Base-by-base conservation (phyloP, 257 asterid species). In the Jasminum sambac region DNA sequence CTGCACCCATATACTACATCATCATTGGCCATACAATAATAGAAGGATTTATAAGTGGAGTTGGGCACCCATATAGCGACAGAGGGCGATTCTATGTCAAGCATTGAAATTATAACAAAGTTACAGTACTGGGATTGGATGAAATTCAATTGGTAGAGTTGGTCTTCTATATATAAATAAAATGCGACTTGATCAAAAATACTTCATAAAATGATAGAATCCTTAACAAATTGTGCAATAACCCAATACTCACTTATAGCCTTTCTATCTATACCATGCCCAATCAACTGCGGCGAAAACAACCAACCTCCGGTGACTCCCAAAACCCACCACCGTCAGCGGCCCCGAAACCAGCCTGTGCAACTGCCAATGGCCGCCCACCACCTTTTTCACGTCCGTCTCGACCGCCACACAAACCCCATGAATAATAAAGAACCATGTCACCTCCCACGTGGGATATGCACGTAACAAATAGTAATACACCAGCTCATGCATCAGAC, bases 381-480 rank as follows among this genome's bases (percentile, higher is more conserved):
- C 4, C 75, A 67, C 77, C 74, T 39, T 74, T 82, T 89, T 87
- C 68, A 78, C 21, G 0, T 42, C 77, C 59, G 74, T 76, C 84
- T 91, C 98, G 43, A 36, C n/a, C 1, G 72, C 73, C 65, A 83
- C 72, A 5, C 83, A 81, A 6, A 81, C 0, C 19, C 96, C 98
- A 2, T 92, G 96, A 0, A 92, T 37, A 8, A 87, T 78, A 44
- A 92, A 86, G 75, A 85, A 88, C 76, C 83, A 71, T 26, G 96
- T 90, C 75, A 90, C 88, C 80, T 92, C 97, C 95, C 98, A 85
- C 68, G 96, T 82, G 7, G 98, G 96, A 0, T 9, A 1, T 24
- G 37, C 87, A 41, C 96, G 88, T 1, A 79, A 60, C 43, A 88
- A 0, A 58, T 90, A 88, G 34, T 78, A 88, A 68, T 76, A 90